Percentiles rank a stretch among this genome's conserved stretches.
phyloP scores from a whole-genome alignment of 345 rosid species.

The Moricandia moricandioides region DNA sequence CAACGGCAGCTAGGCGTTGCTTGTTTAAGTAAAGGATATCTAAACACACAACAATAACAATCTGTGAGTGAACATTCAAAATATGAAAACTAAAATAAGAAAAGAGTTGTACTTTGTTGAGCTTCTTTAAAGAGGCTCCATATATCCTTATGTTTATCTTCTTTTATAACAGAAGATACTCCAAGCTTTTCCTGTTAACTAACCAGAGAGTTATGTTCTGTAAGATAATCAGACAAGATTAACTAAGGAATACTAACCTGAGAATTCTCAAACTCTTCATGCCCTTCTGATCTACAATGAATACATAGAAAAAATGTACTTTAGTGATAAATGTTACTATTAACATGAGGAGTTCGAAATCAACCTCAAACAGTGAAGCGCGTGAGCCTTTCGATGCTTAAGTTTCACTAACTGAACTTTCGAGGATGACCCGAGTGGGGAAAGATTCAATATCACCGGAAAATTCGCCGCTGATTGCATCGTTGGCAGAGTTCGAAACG shows the following conservation, averaged over 20 bases:
- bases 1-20: conserved; percentile 59
- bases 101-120: conserved; percentile 50
- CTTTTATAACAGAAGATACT: conserved; percentile 36
- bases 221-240: not conserved
- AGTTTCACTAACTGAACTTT: not conserved
- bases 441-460: conserved; percentile 11
- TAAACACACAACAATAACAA: conserved; percentile 24
- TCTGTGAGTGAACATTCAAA: not conserved
- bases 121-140: conserved; percentile 75
- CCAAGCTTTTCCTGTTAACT: conserved; percentile 38
- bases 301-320: not conserved
- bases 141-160: conserved; percentile 44
- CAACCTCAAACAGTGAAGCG: conserved; percentile 30
- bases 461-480: conserved; percentile 23
- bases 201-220: not conserved
- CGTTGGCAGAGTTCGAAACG: not conserved
- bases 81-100: not conserved
- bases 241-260: conserved; percentile 38
- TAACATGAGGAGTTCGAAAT: not conserved
- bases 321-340: not conserved
- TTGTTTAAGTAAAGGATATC: conserved; percentile 69
- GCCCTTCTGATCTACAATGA: conserved; percentile 43
- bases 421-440: not conserved
- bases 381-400: conserved; percentile 8
- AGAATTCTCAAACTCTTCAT: conserved; percentile 36